These are phyloP conservation scores for Talaromyces piceae DNA, from an alignment of 2,329 filamentous ascomycete genomes.

Conservation along the genomic window DNA sequence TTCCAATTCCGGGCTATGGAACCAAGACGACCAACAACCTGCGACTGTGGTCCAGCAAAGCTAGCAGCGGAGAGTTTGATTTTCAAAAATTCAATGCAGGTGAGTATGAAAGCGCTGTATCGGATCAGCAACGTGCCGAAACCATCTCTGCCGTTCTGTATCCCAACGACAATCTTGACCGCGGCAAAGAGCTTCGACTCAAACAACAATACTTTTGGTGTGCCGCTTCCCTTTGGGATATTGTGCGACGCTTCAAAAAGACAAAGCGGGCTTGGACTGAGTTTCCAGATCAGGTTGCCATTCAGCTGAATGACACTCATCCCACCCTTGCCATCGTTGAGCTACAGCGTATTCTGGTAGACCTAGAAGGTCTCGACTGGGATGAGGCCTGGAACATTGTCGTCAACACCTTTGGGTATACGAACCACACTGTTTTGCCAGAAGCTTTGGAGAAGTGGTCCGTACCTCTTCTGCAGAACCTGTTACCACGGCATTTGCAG, in stretches of 20 bases:
- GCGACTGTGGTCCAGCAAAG: slow-evolving; percentile 94
- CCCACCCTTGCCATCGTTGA: slow-evolving; percentile 95
- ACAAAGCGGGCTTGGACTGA: slow-evolving; percentile 82
- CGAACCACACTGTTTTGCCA: slow-evolving; percentile 95
- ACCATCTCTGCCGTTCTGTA: slow-evolving; percentile 97
- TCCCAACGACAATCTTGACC: slow-evolving; percentile 93
- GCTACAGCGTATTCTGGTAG: slow-evolving; percentile 83
- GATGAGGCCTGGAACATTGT: slow-evolving; percentile 84
- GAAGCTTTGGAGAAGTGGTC: slow-evolving; percentile 99
- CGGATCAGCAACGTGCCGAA: slow-evolving; percentile 97
- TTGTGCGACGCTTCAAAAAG: slow-evolving; percentile 97
- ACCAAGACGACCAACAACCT: slow-evolving; percentile 94
- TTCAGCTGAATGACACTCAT: slow-evolving; percentile 97
- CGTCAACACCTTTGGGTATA: slow-evolving; percentile 79
- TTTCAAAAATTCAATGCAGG: slow-evolving; percentile 99
- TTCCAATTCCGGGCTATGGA: slow-evolving; percentile 81
- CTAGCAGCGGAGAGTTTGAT: slow-evolving; percentile 93
- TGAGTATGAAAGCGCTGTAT: slow-evolving; percentile 95
- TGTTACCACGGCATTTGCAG: slow-evolving; percentile 87
- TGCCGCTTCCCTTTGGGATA: slow-evolving; percentile 90
- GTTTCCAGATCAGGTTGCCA: slow-evolving; percentile 90
- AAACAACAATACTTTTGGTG: slow-evolving; percentile 99
- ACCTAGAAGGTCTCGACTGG: slow-evolving; percentile 87
- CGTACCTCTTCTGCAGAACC: slow-evolving; percentile 81
- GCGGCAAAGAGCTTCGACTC: slow-evolving; percentile 90